Conservation (phyloP, 129 eudicot genomes). For the Helianthus annuus region HanXRQr2.0-SUNRISE NC_035446.2:159040819-159041318, state of each 20-base stretch:
- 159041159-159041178: background rate
- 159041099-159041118: slow-evolving; percentile 11
- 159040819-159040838: background rate
- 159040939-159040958: background rate
- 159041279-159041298: no score
- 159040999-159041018: background rate
- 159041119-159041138: background rate
- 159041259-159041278: no score
- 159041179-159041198: background rate
- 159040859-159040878: background rate
- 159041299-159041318: no score
- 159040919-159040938: background rate
- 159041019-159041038: background rate
- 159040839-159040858: background rate
- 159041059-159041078: background rate
- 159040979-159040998: slow-evolving; percentile 39
- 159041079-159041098: slow-evolving; percentile 13
- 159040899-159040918: background rate
- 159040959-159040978: slow-evolving; percentile 13
- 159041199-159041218: slow-evolving; percentile 1
- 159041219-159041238: background rate
- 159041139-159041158: slow-evolving; percentile 9
- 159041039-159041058: background rate
- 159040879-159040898: background rate
- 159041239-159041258: no score